Conservation (phyloP, 345 rosid species). For the Litchi chinensis region DNA sequence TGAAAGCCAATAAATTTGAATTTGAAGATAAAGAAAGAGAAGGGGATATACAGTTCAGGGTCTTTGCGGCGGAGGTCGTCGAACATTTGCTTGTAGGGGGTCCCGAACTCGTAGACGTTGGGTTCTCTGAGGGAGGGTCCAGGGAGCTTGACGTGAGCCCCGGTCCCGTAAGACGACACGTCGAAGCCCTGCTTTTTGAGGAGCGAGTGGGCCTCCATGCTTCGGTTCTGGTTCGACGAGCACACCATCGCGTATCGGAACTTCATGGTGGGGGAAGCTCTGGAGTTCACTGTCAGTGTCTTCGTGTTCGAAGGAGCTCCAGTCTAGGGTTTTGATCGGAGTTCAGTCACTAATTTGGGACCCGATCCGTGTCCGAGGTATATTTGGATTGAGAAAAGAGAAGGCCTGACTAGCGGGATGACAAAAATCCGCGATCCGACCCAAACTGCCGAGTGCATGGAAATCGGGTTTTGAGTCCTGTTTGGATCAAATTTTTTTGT, state of each 20-base stretch:
- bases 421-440: too few relatives aligned
- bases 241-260: conserved; percentile 90
- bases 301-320: background rate
- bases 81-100: conserved; percentile 95
- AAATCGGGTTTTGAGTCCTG: too few relatives aligned
- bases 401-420: too few relatives aligned
- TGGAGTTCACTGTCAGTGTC: background rate
- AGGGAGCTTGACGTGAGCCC: conserved; percentile 87
- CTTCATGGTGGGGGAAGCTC: conserved; percentile 43
- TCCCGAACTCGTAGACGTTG: conserved; percentile 91
- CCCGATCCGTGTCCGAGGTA: background rate
- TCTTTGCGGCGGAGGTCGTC: conserved; percentile 97
- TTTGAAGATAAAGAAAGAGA: background rate
- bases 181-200: conserved; percentile 90
- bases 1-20: background rate
- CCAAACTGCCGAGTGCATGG: too few relatives aligned
- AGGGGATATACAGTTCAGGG: conserved; percentile 83
- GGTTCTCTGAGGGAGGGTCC: conserved; percentile 90
- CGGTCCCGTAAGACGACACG: conserved; percentile 94
- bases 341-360: background rate
- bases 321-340: background rate
- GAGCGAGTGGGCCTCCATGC: conserved; percentile 90
- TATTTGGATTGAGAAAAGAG: too few relatives aligned
- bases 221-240: conserved; percentile 84
- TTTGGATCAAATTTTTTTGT: too few relatives aligned